Evolutionary conservation across 495 filamentous ascomycete species (phyloP), one percentile per base, ranked within the genome.

Genomic region (Penicillium lividum): DNA sequence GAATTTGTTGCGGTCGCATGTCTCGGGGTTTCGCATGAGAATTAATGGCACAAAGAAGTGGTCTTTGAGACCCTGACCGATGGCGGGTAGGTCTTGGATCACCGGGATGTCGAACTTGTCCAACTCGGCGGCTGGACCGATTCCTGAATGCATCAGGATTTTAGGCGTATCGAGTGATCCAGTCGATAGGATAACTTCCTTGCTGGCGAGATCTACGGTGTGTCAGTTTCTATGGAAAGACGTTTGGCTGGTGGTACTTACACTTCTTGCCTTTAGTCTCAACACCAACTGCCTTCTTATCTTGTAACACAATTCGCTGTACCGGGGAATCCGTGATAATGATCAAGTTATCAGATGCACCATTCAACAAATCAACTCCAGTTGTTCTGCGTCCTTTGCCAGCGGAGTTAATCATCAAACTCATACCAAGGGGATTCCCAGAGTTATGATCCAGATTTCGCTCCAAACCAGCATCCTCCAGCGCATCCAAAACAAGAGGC

Each of bases 81-180:
- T 69, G 10, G 73, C 72, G 6, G 80, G 74, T 0, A 81, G 53
- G 15, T 83, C 68, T 0, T 77, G 68, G 18, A 84, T 51, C 0
- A 84, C 62, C 0, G 79, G 76, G 58, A 89, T 84, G n/a, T 69
- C 57, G 67, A 77, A 80, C 33, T 78, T 59, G n/a, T 69, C 36
- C 0, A 90, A 78, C 29, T 86, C 76, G 0, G 68, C 60, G 10
- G 66, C 64, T 0, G 85, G 83, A 0, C 86, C 86, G 54, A 89
- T 82, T 10, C 86, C 87, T 0, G 83, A 86, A 55, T 86, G 82
- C 80, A 87, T 83, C 0, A 89, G 74, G 51, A 88, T 77, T 43
- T 82, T 79, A 3, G 87, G 86, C 11, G 71, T 73, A 65, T 88
- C 79, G 25, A 86, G 71, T 1, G 84, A 70, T 8, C 87, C 86